These are phyloP conservation scores for Phenoliferia sp. DNA, from an alignment of 1,284 basidiomycete species.

Conservation along the genomic window DNA sequence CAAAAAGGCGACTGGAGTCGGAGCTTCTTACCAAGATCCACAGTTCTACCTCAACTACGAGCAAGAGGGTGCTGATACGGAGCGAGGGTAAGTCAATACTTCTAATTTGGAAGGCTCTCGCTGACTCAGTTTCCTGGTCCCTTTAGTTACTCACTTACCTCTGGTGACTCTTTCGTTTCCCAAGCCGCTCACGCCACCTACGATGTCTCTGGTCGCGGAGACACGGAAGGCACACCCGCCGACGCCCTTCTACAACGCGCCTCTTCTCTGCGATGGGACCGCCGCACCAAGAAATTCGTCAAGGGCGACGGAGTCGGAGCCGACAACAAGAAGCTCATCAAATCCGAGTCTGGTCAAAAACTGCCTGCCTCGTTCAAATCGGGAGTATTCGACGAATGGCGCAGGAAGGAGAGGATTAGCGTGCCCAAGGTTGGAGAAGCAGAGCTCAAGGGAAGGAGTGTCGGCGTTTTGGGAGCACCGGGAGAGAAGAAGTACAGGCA, in stretches of 20 bases:
- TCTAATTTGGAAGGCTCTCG: neutral
- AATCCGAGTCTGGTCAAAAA: constrained; percentile 83
- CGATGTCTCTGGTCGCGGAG: constrained; percentile 74
- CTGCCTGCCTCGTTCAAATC: constrained; percentile 91
- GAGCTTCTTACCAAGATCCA: constrained; percentile 60
- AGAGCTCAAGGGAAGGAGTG: constrained; percentile 46
- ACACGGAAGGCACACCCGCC: constrained; percentile 49
- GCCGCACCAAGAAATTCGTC: constrained; percentile 93
- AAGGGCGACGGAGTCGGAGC: constrained; percentile 76
- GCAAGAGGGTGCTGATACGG: constrained; percentile 75
- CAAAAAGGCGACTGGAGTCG: constrained; percentile 42
- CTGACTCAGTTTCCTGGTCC: neutral
- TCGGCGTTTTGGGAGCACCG: neutral
- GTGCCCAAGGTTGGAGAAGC: constrained; percentile 77
- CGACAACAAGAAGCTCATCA: constrained; percentile 92
- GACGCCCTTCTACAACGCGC: constrained; percentile 62
- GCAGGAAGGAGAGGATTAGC: constrained; percentile 62
- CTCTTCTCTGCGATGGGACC: constrained; percentile 75
- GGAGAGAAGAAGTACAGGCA: constrained; percentile 31
- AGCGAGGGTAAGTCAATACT: constrained; percentile 66
- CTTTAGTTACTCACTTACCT: constrained; percentile 72
- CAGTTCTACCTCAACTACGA: constrained; percentile 89
- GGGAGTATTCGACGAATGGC: constrained; percentile 95
- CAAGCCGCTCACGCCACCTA: constrained; percentile 77
- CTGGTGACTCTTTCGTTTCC: constrained; percentile 71